These are phyloP conservation scores for Durusdinium trenchii DNA, from an alignment of 73 alveolate species.

Conservation along the genomic window DNA sequence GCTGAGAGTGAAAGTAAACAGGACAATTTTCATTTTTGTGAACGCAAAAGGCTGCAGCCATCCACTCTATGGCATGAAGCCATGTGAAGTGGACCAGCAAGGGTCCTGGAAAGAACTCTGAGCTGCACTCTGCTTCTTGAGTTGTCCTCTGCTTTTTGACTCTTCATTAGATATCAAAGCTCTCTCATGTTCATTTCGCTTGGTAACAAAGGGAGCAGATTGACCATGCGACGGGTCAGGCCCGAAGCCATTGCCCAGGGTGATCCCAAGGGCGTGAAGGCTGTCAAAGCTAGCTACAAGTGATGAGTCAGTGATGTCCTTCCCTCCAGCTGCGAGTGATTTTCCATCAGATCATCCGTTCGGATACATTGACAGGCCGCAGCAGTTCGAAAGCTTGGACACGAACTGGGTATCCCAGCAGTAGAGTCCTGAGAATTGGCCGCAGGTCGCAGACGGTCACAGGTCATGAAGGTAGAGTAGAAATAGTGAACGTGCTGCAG, in stretches of 20 bases:
- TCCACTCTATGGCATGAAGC: slow-evolving; percentile 86
- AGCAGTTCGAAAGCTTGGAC: slow-evolving; percentile 82
- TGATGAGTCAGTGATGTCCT: not conserved
- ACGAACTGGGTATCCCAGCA: slow-evolving; percentile 88
- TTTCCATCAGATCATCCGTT: not conserved
- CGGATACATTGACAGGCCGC: slow-evolving; percentile 18
- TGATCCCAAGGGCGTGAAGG: slow-evolving; percentile 79
- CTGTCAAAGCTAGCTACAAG: not conserved
- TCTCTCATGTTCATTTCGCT: no score
- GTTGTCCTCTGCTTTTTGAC: not conserved
- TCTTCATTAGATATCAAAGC: no score
- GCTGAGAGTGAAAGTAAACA: not conserved
- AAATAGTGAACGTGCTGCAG: no score
- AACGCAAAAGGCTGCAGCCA: slow-evolving; percentile 58
- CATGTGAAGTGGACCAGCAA: slow-evolving; percentile 61
- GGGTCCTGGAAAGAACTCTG: not conserved
- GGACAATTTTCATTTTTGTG: not conserved
- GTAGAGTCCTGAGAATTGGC: not conserved
- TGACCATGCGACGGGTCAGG: not conserved
- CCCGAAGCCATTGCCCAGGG: slow-evolving; percentile 60
- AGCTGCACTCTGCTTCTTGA: not conserved
- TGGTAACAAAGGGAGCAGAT: not conserved
- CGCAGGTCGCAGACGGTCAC: no score
- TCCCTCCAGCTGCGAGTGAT: not conserved
- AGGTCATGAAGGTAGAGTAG: no score